Percentiles rank a stretch among this genome's conserved stretches.
Conservation (phyloP, 2,329 filamentous ascomycete genomes). For the Fusarium sp. region DNA sequence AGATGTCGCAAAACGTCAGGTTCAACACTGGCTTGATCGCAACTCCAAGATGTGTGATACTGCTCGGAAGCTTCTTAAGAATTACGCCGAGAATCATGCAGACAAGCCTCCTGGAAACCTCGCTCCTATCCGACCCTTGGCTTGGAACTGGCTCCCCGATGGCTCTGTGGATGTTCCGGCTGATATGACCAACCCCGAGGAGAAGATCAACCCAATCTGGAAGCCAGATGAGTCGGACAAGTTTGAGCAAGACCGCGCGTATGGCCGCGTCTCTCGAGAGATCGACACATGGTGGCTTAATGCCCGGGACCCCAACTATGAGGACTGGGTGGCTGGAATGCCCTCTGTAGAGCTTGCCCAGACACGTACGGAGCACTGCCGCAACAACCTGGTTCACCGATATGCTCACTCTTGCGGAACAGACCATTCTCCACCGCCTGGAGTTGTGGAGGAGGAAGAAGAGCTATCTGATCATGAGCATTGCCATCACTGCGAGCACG, state of each 20-base stretch:
- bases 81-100: conserved; percentile 65
- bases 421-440: conserved; percentile 53
- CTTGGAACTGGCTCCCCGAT: conserved; percentile 68
- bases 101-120: conserved; percentile 63
- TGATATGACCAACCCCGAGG: conserved; percentile 53
- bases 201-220: conserved; percentile 62
- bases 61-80: conserved; percentile 65
- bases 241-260: conserved; percentile 68
- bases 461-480: conserved; percentile 53
- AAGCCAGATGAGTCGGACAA: conserved; percentile 66
- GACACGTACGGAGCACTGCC: conserved; percentile 68
- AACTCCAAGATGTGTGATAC: conserved; percentile 70
- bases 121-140: conserved; percentile 62
- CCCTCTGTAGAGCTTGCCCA: conserved; percentile 71
- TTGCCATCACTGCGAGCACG: conserved; percentile 49
- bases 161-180: conserved; percentile 46
- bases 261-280: conserved; percentile 72
- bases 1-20: conserved; percentile 69
- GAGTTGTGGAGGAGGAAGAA: conserved; percentile 49
- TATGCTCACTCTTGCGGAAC: conserved; percentile 61
- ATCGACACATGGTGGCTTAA: conserved; percentile 75
- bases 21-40: conserved; percentile 72
- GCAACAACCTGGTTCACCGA: conserved; percentile 69
- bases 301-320: conserved; percentile 70
- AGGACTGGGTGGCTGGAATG: conserved; percentile 69